Evolutionary conservation across 345 rosid species (phyloP), one percentile per base, ranked within the genome.

Genomic region (Acer yangbiense): DNA sequence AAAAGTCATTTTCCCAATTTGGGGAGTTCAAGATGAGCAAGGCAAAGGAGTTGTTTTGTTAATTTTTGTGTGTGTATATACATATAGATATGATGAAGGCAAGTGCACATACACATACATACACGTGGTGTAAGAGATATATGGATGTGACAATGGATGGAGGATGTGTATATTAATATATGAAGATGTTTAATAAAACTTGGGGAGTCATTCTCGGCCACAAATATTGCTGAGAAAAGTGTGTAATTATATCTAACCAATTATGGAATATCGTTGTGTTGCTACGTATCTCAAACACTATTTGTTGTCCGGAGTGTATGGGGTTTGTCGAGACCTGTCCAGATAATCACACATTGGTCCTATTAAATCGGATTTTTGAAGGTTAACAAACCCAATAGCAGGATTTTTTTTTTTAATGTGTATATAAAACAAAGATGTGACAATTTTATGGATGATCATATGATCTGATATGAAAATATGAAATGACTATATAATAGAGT

Each of bases 81-180:
- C 27, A 32, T 58, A 8, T 60, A 25, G 64, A 3, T 68, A 67
- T n/a, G 54, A 35, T 35, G 17, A 50, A 9, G 9, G 9, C 14
- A 21, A 16, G 39, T 29, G 3, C n/a, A 65, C 21, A 43, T 21
- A 13, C 9, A 16, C 18, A 16, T 23, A 46, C 75, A 57, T 23
- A 21, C 75, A 57, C 64, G 50, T 32, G 50, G 46, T n/a, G 7
- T 11, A 72, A 46, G 21, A 60, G 25, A 60, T 60, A 18, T 10
- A 54, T 54, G 61, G 64, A 60, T 60, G 64, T 60, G 64, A 60
- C 64, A 60, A 60, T 60, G 64, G 39, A 35, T 35, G 39, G 39
- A 35, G 35, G 39, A 60, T 60, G 25, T 60, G 58, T 54, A 54
- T 8, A 60, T 60, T 21, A 60, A 20, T 35, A 35, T 35, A 35